Evolutionary conservation across 1,139 yeast species (phyloP).

Genomic region (Yamadazyma membranifaciens): DNA sequence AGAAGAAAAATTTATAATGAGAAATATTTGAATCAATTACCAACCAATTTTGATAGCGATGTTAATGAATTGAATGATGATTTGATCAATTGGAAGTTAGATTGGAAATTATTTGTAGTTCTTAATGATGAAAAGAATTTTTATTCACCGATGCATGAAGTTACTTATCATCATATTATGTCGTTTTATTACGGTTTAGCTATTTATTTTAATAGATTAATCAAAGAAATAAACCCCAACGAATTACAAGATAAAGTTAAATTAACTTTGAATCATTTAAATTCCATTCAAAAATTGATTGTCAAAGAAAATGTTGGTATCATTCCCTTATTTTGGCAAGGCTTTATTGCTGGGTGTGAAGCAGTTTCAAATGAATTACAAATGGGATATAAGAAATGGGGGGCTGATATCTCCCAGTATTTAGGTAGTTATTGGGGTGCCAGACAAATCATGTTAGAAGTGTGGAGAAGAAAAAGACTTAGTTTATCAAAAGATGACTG

Average conservation of each 20-base stretch:
- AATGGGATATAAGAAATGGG: constrained; percentile 72
- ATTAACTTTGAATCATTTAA: constrained; percentile 62
- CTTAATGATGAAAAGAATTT: constrained; percentile 28
- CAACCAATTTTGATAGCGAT: constrained; percentile 43
- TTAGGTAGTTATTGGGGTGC: constrained; percentile 89
- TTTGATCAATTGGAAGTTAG: constrained; percentile 64
- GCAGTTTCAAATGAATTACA: constrained; percentile 61
- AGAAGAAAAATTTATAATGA: constrained; percentile 59
- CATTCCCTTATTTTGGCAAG: constrained; percentile 85
- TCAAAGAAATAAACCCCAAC: constrained; percentile 51
- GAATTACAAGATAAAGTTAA: constrained; percentile 59
- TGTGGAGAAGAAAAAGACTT: constrained; percentile 72
- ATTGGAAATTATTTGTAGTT: constrained; percentile 48
- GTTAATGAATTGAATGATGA: constrained; percentile 51
- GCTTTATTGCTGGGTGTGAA: constrained; percentile 86
- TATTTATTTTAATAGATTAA: constrained; percentile 73
- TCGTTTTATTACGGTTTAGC: constrained; percentile 75
- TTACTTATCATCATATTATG: constrained; percentile 77
- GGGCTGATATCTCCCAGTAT: constrained; percentile 71
- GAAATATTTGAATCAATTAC: constrained; percentile 16
- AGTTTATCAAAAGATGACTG: constrained; percentile 64
- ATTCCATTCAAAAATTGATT: constrained; percentile 58
- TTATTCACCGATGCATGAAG: constrained; percentile 61
- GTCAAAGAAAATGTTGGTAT: constrained; percentile 56
- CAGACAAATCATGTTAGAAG: constrained; percentile 79